These are phyloP conservation scores for Gremmenia infestans DNA, from an alignment of 2,329 filamentous ascomycete species.

Conservation along the genomic window DNA sequence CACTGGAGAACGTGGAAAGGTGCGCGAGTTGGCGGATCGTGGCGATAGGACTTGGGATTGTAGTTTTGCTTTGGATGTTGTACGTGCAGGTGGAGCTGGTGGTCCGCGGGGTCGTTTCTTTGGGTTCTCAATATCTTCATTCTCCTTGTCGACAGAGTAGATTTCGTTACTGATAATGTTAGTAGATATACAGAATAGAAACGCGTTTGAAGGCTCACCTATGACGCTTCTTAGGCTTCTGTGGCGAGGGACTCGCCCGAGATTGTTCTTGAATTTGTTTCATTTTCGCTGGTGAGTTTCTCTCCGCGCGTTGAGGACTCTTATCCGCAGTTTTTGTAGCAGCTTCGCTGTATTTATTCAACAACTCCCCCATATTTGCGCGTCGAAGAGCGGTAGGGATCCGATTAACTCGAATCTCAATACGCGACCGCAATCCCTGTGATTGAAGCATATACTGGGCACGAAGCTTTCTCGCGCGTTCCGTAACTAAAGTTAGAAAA, in stretches of 20 bases:
- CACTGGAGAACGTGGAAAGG: slow-evolving; percentile 24
- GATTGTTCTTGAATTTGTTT: slow-evolving; percentile 20
- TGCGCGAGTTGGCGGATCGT: slow-evolving; percentile 72
- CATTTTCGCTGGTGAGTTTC: slow-evolving; percentile 21
- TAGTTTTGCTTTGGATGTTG: slow-evolving; percentile 39
- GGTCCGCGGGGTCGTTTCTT: slow-evolving; percentile 56
- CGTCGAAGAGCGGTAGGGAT: slow-evolving; percentile 77
- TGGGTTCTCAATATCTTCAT: slow-evolving; percentile 58
- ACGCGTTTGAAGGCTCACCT: slow-evolving; percentile 41
- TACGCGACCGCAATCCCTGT: slow-evolving; percentile 74
- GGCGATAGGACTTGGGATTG: slow-evolving; percentile 68
- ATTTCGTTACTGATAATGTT: slow-evolving; percentile 53
- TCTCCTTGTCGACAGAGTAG: slow-evolving; percentile 69
- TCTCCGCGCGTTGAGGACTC: slow-evolving; percentile 11
- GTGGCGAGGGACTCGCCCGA: slow-evolving; percentile 25
- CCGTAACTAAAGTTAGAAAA: slow-evolving; percentile 58
- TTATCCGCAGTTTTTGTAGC: slow-evolving; percentile 11
- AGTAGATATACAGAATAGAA: slow-evolving; percentile 15
- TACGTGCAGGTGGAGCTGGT: slow-evolving; percentile 30
- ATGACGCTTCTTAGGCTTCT: slow-evolving; percentile 41
- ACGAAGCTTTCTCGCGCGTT: slow-evolving; percentile 79
- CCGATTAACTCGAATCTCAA: slow-evolving; percentile 90
- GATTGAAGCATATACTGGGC: slow-evolving; percentile 87
- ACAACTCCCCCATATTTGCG: slow-evolving; percentile 75
- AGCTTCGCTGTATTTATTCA: slow-evolving; percentile 23